Evolutionary conservation across 176 grass and related monocot species (phyloP).

Genomic region (Carex parvula): DNA sequence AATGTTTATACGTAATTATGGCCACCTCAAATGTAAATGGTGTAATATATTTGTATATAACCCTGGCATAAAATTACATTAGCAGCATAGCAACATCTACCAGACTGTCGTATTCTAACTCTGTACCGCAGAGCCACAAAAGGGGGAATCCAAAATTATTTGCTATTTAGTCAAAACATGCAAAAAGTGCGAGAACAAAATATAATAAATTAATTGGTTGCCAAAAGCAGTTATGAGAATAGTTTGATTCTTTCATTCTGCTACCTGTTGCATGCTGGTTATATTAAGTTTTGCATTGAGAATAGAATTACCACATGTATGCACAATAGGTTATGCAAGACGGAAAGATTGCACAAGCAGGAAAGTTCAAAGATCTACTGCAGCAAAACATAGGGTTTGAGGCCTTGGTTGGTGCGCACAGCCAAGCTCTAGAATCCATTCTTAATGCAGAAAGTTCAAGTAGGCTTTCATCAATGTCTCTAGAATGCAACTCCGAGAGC

Average conservation of each 20-base stretch:
- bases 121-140: not conserved
- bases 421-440: slow-evolving; percentile 80
- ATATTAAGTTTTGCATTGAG: not conserved
- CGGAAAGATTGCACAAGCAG: slow-evolving; percentile 76
- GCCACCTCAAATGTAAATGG: not conserved
- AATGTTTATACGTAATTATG: not conserved
- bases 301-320: slow-evolving; percentile 22
- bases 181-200: not conserved
- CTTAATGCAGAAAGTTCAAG: slow-evolving; percentile 74
- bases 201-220: not conserved
- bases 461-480: slow-evolving; percentile 42
- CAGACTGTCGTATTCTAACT: not conserved
- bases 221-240: not conserved
- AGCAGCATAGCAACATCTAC: not conserved
- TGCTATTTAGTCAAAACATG: slow-evolving; percentile 10
- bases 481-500: slow-evolving; percentile 44
- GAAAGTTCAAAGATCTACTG: slow-evolving; percentile 78
- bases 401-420: slow-evolving; percentile 88
- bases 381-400: slow-evolving; percentile 84
- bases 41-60: not conserved
- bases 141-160: not conserved
- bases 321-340: slow-evolving; percentile 89
- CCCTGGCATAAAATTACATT: slow-evolving; percentile 4
- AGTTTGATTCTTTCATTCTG: not conserved
- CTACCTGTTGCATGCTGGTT: slow-evolving; percentile 2